Conservation (phyloP, 106 monocot genomes). For the Allium fistulosum region DNA sequence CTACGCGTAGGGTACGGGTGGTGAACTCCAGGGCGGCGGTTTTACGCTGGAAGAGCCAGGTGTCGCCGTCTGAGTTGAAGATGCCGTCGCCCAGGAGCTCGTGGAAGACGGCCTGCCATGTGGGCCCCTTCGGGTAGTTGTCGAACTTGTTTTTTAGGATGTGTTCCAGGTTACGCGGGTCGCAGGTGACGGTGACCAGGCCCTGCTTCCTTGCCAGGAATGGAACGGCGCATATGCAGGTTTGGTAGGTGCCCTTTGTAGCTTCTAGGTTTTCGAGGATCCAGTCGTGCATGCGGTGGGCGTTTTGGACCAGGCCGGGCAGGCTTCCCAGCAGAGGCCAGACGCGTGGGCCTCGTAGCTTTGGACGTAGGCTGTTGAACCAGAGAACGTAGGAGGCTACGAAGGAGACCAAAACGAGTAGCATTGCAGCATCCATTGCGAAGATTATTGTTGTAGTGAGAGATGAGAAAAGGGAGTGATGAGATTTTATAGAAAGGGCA, state of each 20-base stretch:
- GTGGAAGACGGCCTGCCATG: constrained; percentile 65
- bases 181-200: constrained; percentile 71
- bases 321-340: constrained; percentile 62
- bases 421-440: background rate
- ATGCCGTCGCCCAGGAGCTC: constrained; percentile 89
- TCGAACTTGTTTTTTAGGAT: constrained; percentile 68
- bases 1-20: constrained; percentile 70
- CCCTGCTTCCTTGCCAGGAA: constrained; percentile 36
- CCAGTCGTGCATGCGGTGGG: constrained; percentile 58
- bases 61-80: constrained; percentile 85
- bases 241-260: constrained; percentile 59
- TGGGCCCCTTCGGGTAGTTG: constrained; percentile 93
- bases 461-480: background rate
- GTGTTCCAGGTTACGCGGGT: constrained; percentile 83
- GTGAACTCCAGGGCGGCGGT: constrained; percentile 93
- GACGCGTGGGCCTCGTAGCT: constrained; percentile 35
- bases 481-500: background rate
- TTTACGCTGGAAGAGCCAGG: constrained; percentile 76
- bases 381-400: constrained; percentile 34
- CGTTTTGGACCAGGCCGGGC: constrained; percentile 37
- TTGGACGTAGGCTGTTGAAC: constrained; percentile 35
- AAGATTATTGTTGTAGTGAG: background rate
- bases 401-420: constrained; percentile 3
- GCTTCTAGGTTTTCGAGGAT: constrained; percentile 48
- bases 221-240: constrained; percentile 53